Base-by-base conservation (phyloP, 2,329 filamentous ascomycete species). In the Trichoderma koningii region DNA sequence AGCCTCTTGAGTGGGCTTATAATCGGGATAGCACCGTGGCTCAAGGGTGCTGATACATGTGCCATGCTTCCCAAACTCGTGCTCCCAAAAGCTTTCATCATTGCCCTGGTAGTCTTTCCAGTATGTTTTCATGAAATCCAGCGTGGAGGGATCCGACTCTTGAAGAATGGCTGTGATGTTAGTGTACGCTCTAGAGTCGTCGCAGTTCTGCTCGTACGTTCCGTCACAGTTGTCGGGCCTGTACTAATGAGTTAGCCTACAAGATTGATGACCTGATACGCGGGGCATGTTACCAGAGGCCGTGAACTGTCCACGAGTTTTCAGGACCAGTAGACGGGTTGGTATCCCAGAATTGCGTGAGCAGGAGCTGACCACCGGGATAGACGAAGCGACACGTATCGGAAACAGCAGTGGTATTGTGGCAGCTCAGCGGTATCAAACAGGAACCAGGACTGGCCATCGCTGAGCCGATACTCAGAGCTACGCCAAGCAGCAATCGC, bases 341-440 rank as follows among this genome's bases (percentile, higher is more conserved):
- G 0, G 85, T 84, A 72, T 92, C 89, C 89, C 90, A 92, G 76
- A 93, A 92, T 71, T 92, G 89, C 2, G 90, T 92, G 75, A 86
- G 85, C 5, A 92, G 81, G 55, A 92, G 78, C 69, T 90, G 84
- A 5, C 90, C 90, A 5, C 88, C 86, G 0, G 89, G 88, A 23
- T 85, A 59, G 28, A 85, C 81, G 79, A 92, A 89, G 78, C 90
- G 92, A 78, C 90, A 93, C 7, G 87, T 83, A 71, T 92, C 81
- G 57, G 81, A 76, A 14, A 85, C 82, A 21, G 78, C 77, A 1
- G 85, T 85, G 9, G 81, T 83, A 71, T 87, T 87, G 67, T 87
- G 83, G 73, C 89, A 91, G 72, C 86, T 89, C 57, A 89, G 72
- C 66, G 83, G 82, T 3, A 60, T 66, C 2, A 71, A 70, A 65